Conservation (phyloP, 2,329 filamentous ascomycete species). For the Huntiella decipiens region DNA sequence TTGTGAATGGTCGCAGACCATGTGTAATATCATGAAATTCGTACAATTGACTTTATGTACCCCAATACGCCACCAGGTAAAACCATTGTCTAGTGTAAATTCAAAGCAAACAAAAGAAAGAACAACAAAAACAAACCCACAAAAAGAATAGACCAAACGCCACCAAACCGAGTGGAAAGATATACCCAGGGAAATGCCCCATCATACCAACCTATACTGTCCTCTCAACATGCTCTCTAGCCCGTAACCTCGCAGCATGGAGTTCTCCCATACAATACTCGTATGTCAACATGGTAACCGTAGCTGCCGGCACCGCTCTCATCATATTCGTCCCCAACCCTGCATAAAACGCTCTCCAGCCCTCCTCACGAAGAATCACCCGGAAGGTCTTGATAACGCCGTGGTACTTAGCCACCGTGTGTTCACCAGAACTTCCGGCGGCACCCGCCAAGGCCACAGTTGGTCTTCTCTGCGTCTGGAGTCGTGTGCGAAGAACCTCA, state of each 20-base stretch:
- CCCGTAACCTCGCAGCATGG: slow-evolving; percentile 14
- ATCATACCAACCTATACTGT: neutral
- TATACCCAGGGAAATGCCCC: too few relatives aligned
- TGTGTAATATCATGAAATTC: too few relatives aligned
- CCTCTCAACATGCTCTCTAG: slow-evolving; percentile 1
- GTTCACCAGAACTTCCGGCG: slow-evolving; percentile 16
- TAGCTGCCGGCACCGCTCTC: slow-evolving; percentile 81
- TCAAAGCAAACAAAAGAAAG: too few relatives aligned
- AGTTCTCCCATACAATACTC: slow-evolving; percentile 50
- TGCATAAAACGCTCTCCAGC: slow-evolving; percentile 91
- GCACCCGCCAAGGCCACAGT: slow-evolving; percentile 30
- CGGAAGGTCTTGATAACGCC: slow-evolving; percentile 68
- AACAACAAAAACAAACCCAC: too few relatives aligned
- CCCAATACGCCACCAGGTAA: too few relatives aligned
- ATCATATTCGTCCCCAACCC: slow-evolving; percentile 97
- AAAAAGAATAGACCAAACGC: too few relatives aligned
- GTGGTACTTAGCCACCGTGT: slow-evolving; percentile 37
- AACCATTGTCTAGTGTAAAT: too few relatives aligned
- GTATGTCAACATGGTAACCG: slow-evolving; percentile 94
- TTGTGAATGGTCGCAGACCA: too few relatives aligned
- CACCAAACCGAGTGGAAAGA: too few relatives aligned
- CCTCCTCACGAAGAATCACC: slow-evolving; percentile 76
- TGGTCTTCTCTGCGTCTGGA: slow-evolving; percentile 80
- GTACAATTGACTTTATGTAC: too few relatives aligned
- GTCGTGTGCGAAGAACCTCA: slow-evolving; percentile 78